These are phyloP conservation scores for Penicillium sp. DNA, from an alignment of 2,329 filamentous ascomycete species.

Conservation along the genomic window DNA sequence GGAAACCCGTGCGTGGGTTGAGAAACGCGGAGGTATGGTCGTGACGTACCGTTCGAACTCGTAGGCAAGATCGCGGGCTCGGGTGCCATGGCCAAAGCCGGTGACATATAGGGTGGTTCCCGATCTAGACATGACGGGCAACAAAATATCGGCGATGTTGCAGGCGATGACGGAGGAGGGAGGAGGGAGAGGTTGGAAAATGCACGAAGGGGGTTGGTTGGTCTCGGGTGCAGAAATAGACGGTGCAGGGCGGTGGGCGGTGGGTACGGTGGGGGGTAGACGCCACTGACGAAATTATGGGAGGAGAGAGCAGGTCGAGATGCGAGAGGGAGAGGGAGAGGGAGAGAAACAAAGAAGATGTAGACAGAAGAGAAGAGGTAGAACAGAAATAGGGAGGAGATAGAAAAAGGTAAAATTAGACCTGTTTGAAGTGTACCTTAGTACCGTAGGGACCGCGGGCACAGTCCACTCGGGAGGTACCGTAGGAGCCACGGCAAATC, in stretches of 20 bases:
- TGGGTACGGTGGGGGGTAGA: not conserved
- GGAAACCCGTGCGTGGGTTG: constrained; percentile 38
- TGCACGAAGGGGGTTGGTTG: constrained; percentile 4
- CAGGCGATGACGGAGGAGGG: too few relatives aligned
- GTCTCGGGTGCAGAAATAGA: too few relatives aligned
- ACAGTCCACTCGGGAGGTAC: constrained; percentile 25
- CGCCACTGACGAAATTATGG: not conserved
- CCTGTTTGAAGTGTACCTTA: too few relatives aligned
- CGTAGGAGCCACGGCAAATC: constrained; percentile 25
- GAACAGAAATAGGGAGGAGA: not conserved
- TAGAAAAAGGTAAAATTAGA: too few relatives aligned
- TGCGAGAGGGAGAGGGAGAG: too few relatives aligned
- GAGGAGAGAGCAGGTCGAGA: too few relatives aligned
- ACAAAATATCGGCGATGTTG: not conserved
- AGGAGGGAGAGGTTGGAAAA: constrained; percentile 12
- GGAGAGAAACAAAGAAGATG: too few relatives aligned
- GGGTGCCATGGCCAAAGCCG: constrained; percentile 97
- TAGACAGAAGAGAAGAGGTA: not conserved
- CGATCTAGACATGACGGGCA: constrained; percentile 78
- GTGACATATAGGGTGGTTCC: constrained; percentile 97
- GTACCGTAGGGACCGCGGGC: not conserved
- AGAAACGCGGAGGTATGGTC: constrained; percentile 49
- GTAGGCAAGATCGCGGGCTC: constrained; percentile 98
- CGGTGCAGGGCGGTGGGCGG: not conserved
- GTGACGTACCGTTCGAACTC: constrained; percentile 99